Conservation (phyloP, 352 stramenopile genomes). For the Halophytophthora polymorphica region DNA sequence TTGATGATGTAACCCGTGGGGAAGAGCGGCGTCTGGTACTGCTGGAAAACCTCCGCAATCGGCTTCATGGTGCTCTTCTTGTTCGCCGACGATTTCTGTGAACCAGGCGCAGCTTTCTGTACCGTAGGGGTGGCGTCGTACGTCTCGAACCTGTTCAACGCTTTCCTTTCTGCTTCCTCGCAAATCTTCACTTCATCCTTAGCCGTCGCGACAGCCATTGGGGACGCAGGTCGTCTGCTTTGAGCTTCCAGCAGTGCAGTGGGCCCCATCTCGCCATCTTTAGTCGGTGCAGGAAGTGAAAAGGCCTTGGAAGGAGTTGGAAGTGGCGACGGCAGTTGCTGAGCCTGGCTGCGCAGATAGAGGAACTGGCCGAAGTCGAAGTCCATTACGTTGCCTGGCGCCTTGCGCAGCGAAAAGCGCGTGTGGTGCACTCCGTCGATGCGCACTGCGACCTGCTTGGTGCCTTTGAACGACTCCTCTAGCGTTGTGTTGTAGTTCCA, state of each 20-base stretch:
- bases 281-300: conserved; percentile 9
- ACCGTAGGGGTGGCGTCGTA: conserved; percentile 9
- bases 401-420: conserved; percentile 73
- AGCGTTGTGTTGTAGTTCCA: conserved; percentile 82
- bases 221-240: conserved; percentile 12
- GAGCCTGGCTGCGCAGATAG: conserved; percentile 31
- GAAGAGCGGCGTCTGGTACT: conserved; percentile 87
- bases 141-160: conserved; percentile 5
- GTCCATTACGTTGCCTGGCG: conserved; percentile 64
- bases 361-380: conserved; percentile 88
- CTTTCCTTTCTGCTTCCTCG: too few relatives aligned
- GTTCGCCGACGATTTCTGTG: neutral
- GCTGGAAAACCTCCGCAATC: conserved; percentile 65
- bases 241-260: conserved; percentile 12
- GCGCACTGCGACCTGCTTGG: conserved; percentile 53
- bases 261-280: neutral
- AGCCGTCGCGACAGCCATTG: neutral
- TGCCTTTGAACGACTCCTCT: conserved; percentile 76
- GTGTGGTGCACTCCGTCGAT: conserved; percentile 45
- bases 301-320: conserved; percentile 4
- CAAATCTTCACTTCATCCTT: neutral
- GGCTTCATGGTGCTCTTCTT: conserved; percentile 38
- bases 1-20: conserved; percentile 87
- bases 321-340: conserved; percentile 3
- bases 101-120: conserved; percentile 5